Evolutionary conservation across 306 rosid species (phyloP).

Genomic region (Lathyrus aphaca): DNA sequence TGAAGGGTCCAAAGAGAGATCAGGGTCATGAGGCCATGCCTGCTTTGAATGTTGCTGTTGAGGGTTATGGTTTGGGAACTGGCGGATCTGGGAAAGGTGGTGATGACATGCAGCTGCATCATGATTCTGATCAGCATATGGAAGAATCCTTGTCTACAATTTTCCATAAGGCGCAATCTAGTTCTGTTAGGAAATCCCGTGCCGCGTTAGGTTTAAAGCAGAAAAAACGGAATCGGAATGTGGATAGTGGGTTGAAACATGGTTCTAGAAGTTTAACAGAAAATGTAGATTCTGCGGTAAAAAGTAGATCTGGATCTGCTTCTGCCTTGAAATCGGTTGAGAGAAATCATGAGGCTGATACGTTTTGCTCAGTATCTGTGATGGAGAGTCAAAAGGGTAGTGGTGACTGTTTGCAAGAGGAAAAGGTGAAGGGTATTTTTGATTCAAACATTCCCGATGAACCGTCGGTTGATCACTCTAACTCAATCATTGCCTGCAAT

Average conservation of each 20-base stretch:
- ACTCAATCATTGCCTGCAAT: constrained; percentile 38
- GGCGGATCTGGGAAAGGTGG: constrained; percentile 37
- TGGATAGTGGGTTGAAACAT: constrained; percentile 47
- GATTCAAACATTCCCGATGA: constrained; percentile 48
- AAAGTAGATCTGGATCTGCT: constrained; percentile 43
- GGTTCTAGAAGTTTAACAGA: constrained; percentile 39
- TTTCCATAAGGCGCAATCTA: constrained; percentile 59
- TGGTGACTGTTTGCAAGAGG: constrained; percentile 41
- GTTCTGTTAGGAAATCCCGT: constrained; percentile 50
- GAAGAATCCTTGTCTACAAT: constrained; percentile 63
- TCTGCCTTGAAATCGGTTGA: constrained; percentile 36
- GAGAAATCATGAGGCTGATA: constrained; percentile 27
- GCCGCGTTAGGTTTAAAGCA: constrained; percentile 44
- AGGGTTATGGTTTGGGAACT: constrained; percentile 37
- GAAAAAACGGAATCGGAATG: constrained; percentile 44
- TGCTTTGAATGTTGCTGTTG: constrained; percentile 45
- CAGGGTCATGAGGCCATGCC: constrained; percentile 54
- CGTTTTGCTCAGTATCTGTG: constrained; percentile 37
- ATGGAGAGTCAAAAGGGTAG: constrained; percentile 42
- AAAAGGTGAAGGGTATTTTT: constrained; percentile 34
- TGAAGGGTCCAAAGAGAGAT: constrained; percentile 87
- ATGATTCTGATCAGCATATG: constrained; percentile 44
- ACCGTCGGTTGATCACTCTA: constrained; percentile 32
- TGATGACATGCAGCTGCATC: constrained; percentile 48
- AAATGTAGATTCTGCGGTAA: constrained; percentile 35